A percentile compares a stretch with the other conserved stretches of the same genome.
Conservation (phyloP, 805 yeast species). For the Saturnispora quitensis region DNA sequence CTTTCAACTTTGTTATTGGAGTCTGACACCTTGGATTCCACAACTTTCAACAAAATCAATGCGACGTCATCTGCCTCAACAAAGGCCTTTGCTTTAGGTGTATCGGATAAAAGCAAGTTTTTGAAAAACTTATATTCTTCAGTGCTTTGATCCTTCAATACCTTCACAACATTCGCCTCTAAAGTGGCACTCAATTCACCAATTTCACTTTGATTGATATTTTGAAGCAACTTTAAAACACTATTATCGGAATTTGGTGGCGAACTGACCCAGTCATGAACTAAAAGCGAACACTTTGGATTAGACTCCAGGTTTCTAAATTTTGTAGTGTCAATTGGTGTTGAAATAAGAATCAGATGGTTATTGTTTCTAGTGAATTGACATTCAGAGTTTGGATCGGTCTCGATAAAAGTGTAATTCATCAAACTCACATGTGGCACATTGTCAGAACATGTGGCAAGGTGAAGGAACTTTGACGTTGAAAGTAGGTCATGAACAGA, state of each 20-base stretch:
- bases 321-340: slow-evolving; percentile 65
- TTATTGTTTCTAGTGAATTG: slow-evolving; percentile 13
- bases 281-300: slow-evolving; percentile 70
- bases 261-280: slow-evolving; percentile 81
- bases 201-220: slow-evolving; percentile 70
- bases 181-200: slow-evolving; percentile 77
- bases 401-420: slow-evolving; percentile 70
- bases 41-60: slow-evolving; percentile 55
- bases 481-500: slow-evolving; percentile 39
- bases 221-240: slow-evolving; percentile 55
- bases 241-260: slow-evolving; percentile 18
- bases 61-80: slow-evolving; percentile 56
- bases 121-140: slow-evolving; percentile 54
- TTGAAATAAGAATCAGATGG: slow-evolving; percentile 51
- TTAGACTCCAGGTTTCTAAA: slow-evolving; percentile 59
- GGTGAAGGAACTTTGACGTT: slow-evolving; percentile 64
- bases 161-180: slow-evolving; percentile 53
- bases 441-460: slow-evolving; percentile 63
- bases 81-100: slow-evolving; percentile 64
- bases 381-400: slow-evolving; percentile 22
- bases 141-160: slow-evolving; percentile 34
- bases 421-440: slow-evolving; percentile 83
- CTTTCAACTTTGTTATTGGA: slow-evolving; percentile 47
- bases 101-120: slow-evolving; percentile 47
- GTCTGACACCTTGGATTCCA: slow-evolving; percentile 72